phyloP scores from a whole-genome alignment of 1,284 basidiomycete genomes.

The Ustilago trichophora region DNA sequence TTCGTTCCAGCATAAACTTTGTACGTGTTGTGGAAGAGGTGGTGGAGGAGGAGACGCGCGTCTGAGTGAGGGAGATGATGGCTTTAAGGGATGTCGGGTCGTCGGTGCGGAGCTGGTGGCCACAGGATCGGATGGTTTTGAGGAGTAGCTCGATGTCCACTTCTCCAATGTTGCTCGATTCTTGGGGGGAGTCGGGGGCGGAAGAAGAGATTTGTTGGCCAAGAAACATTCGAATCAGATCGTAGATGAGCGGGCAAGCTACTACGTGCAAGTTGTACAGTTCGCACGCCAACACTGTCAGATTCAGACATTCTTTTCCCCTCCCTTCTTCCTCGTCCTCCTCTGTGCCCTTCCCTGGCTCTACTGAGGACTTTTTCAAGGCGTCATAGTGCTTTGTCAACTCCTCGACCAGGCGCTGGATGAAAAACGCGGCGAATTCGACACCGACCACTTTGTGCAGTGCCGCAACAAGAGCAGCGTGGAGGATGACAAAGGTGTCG shows the following conservation, averaged over 20 bases:
- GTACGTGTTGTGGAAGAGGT: slow-evolving; percentile 47
- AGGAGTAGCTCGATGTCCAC: slow-evolving; percentile 79
- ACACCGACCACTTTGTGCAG: slow-evolving; percentile 85
- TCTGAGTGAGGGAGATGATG: slow-evolving; percentile 57
- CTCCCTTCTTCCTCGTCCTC: slow-evolving; percentile 52
- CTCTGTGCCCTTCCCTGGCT: neutral
- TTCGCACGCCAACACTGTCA: slow-evolving; percentile 86
- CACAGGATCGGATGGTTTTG: slow-evolving; percentile 75
- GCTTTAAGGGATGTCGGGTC: slow-evolving; percentile 56
- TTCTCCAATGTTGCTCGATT: slow-evolving; percentile 9
- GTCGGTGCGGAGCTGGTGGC: slow-evolving; percentile 56
- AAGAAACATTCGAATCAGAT: slow-evolving; percentile 83
- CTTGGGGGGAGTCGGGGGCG: neutral
- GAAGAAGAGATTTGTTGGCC: too few species aligned
- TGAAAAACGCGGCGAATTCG: slow-evolving; percentile 78
- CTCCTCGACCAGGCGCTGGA: slow-evolving; percentile 48
- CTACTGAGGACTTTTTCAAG: slow-evolving; percentile 1
- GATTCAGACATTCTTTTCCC: slow-evolving; percentile 84
- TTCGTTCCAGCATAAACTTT: slow-evolving; percentile 65
- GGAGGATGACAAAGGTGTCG: slow-evolving; percentile 86
- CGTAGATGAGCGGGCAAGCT: slow-evolving; percentile 86
- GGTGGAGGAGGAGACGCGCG: slow-evolving; percentile 26
- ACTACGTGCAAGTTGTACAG: slow-evolving; percentile 96
- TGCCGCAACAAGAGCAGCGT: slow-evolving; percentile 86
- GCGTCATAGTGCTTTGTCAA: slow-evolving; percentile 32